Evolutionary conservation across 164 flowering plant species (phyloP).

Genomic region (Houttuynia cordata): DNA sequence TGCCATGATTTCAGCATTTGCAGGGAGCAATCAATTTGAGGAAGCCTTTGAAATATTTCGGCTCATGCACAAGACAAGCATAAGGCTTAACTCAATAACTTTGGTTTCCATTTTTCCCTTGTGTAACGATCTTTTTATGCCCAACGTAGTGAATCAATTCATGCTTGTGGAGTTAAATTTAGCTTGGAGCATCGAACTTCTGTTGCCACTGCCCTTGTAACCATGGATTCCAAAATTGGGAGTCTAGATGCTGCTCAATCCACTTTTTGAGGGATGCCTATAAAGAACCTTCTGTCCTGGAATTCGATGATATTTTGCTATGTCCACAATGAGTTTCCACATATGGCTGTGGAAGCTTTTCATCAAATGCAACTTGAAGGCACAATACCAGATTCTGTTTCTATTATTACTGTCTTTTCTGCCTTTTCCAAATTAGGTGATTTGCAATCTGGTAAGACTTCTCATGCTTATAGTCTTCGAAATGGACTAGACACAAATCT

Average conservation of each 20-base stretch:
- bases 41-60: conserved; percentile 16
- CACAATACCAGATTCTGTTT: conserved; percentile 26
- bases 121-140: conserved; percentile 6
- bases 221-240: conserved; percentile 15
- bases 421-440: conserved; percentile 27
- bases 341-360: conserved; percentile 21
- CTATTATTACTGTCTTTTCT: conserved; percentile 33
- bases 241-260: conserved; percentile 7
- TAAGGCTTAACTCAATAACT: conserved; percentile 12
- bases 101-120: conserved; percentile 14
- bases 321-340: conserved; percentile 14
- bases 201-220: conserved; percentile 13
- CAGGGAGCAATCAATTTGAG: conserved; percentile 7
- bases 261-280: conserved; percentile 6
- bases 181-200: no score
- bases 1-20: conserved; percentile 17
- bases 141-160: conserved; percentile 12
- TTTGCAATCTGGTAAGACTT: conserved; percentile 30
- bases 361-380: conserved; percentile 30
- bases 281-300: conserved; percentile 12
- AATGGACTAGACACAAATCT: conserved; percentile 21
- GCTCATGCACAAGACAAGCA: conserved; percentile 6
- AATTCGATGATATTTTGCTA: conserved; percentile 12
- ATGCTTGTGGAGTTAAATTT: conserved; percentile 15
- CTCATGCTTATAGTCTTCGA: conserved; percentile 33